Evolutionary conservation across 2,329 filamentous ascomycete species (phyloP).

Genomic region (Epichloe sibirici): DNA sequence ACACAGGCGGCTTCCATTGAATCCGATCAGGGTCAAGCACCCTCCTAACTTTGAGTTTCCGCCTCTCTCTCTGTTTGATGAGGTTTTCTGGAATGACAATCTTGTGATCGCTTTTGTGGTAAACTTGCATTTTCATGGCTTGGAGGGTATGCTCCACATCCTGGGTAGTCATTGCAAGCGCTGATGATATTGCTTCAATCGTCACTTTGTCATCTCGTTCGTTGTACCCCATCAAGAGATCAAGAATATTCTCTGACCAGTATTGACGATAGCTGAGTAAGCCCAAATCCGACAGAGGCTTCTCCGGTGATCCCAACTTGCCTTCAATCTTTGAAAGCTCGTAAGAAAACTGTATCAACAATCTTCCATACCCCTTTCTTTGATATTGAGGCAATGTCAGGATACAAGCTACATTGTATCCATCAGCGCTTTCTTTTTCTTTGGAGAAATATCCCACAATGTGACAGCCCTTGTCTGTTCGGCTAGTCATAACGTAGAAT

Average conservation of each 20-base stretch:
- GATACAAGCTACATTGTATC: constrained; percentile 97
- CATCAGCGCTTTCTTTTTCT: constrained; percentile 93
- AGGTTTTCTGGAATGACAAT: constrained; percentile 82
- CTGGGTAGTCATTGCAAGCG: constrained; percentile 89
- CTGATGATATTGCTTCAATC: constrained; percentile 69
- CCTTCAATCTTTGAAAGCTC: constrained; percentile 91
- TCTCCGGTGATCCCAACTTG: constrained; percentile 92
- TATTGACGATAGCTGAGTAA: constrained; percentile 91
- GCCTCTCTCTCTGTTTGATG: constrained; percentile 66
- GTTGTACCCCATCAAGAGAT: constrained; percentile 64
- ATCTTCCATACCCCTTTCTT: constrained; percentile 80
- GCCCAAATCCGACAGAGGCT: constrained; percentile 87
- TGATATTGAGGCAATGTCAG: constrained; percentile 93
- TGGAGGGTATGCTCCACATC: constrained; percentile 93
- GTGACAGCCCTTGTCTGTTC: constrained; percentile 81
- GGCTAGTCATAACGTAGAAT: constrained; percentile 94
- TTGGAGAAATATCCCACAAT: constrained; percentile 99
- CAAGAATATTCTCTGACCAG: constrained; percentile 91
- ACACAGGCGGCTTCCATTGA: constrained; percentile 93
- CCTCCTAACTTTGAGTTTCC: constrained; percentile 64
- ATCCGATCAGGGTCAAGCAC: constrained; percentile 67
- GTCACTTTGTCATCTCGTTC: constrained; percentile 61
- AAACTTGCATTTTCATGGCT: constrained; percentile 87
- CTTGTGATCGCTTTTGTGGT: constrained; percentile 93
- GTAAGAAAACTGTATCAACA: constrained; percentile 95